Percentiles rank a stretch among this genome's conserved stretches.
Evolutionary conservation across 2,329 filamentous ascomycete species (phyloP).

Genomic region (Pseudogymnoascus sp.): DNA sequence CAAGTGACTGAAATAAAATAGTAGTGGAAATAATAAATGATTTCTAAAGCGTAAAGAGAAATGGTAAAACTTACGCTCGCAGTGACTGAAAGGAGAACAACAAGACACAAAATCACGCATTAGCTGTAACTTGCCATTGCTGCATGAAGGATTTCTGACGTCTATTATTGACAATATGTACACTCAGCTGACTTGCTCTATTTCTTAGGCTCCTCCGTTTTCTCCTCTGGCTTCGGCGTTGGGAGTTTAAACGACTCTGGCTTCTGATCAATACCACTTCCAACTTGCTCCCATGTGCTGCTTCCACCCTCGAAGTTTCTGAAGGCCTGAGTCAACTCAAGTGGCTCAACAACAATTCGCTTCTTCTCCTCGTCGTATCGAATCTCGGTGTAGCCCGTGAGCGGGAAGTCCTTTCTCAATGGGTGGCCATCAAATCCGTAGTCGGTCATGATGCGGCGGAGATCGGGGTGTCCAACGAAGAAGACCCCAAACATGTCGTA

Average conservation of each 20-base stretch:
- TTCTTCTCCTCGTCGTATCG: constrained; percentile 99
- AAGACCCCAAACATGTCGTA: constrained; percentile 98
- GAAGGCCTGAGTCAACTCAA: constrained; percentile 97
- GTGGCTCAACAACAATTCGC: constrained; percentile 92
- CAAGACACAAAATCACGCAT: constrained; percentile 1
- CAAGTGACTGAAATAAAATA: not conserved
- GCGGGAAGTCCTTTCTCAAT: constrained; percentile 91
- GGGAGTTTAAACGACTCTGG: constrained; percentile 90
- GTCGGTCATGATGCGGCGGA: constrained; percentile 97
- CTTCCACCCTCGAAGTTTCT: constrained; percentile 93
- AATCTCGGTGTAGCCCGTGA: constrained; percentile 97
- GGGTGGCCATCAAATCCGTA: constrained; percentile 99
- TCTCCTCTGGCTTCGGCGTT: constrained; percentile 88
- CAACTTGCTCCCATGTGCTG: constrained; percentile 63
- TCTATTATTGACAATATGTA: constrained; percentile 9
- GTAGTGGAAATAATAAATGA: not conserved
- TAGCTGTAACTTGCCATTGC: not conserved
- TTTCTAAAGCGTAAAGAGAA: not conserved
- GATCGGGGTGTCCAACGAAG: constrained; percentile 89
- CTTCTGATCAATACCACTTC: constrained; percentile 65
- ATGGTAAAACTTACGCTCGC: not conserved
- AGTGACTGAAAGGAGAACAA: not conserved
- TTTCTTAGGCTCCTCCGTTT: constrained; percentile 88
- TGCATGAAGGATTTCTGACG: not conserved
- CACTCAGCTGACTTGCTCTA: constrained; percentile 34